These are phyloP conservation scores for Aspergillus saccharolyticus DNA, from an alignment of 495 filamentous ascomycete genomes.

Conservation along the genomic window DNA sequence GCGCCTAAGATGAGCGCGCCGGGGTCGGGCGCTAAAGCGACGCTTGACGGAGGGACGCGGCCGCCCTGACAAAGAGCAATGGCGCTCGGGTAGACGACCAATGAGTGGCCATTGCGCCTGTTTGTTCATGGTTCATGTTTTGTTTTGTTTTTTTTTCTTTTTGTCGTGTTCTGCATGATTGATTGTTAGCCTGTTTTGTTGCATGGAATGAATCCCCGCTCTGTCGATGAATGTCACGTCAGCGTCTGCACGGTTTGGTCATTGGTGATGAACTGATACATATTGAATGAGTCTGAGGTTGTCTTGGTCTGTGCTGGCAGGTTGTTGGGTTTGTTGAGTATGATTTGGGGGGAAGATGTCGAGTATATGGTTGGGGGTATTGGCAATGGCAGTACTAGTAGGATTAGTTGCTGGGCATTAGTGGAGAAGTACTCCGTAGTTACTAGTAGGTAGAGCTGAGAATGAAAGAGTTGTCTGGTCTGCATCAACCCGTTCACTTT, in stretches of 20 bases:
- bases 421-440: no score
- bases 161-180: slow-evolving; percentile 9
- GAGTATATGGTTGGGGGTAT: no score
- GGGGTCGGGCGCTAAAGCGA: slow-evolving; percentile 17
- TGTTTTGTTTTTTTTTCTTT: slow-evolving; percentile 5
- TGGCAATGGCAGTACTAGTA: no score
- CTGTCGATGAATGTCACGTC: slow-evolving; percentile 7
- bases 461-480: no score
- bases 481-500: no score
- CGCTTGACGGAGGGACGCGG: slow-evolving; percentile 30
- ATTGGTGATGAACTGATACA: background rate
- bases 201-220: slow-evolving; percentile 11
- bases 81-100: background rate
- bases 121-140: slow-evolving; percentile 4
- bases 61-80: slow-evolving; percentile 29
- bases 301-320: background rate
- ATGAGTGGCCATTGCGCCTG: slow-evolving; percentile 1
- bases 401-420: no score
- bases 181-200: slow-evolving; percentile 11
- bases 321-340: no score
- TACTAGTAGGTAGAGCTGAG: no score
- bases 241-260: slow-evolving; percentile 13
- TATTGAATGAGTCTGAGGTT: background rate
- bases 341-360: no score
- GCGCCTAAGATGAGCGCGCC: slow-evolving; percentile 21